Evolutionary conservation across 305 asterid genomes (phyloP).

Genomic region (Nicotiana rustica): DNA sequence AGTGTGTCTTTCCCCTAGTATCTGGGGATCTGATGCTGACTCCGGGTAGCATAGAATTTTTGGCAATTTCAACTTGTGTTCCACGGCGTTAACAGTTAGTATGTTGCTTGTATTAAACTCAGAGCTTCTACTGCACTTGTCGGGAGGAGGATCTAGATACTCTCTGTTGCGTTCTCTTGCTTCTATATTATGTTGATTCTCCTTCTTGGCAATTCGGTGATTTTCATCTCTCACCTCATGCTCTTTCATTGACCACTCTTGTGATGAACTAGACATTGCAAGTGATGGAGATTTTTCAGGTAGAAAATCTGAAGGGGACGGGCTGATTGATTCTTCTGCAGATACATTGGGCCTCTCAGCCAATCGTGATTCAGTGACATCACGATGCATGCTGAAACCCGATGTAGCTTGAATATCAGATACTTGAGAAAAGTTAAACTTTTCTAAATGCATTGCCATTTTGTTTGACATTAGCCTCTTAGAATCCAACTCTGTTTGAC

Average conservation of each 20-base stretch:
- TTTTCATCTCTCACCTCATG: slow-evolving; percentile 46
- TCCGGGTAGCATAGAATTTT: slow-evolving; percentile 37
- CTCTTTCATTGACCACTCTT: slow-evolving; percentile 40
- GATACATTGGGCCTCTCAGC: slow-evolving; percentile 44
- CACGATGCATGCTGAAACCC: slow-evolving; percentile 39
- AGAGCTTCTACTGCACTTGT: slow-evolving; percentile 39
- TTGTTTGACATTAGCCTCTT: slow-evolving; percentile 41
- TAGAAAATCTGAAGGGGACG: slow-evolving; percentile 37
- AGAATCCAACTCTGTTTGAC: slow-evolving; percentile 42
- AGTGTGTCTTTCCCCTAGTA: slow-evolving; percentile 41
- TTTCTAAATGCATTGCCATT: slow-evolving; percentile 46
- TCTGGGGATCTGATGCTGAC: slow-evolving; percentile 39
- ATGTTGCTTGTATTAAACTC: slow-evolving; percentile 37
- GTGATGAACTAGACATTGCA: slow-evolving; percentile 50
- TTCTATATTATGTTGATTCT: slow-evolving; percentile 43
- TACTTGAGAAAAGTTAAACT: slow-evolving; percentile 42
- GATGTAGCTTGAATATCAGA: slow-evolving; percentile 41
- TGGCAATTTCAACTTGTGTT: slow-evolving; percentile 49
- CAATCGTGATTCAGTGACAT: slow-evolving; percentile 46
- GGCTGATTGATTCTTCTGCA: slow-evolving; percentile 44
- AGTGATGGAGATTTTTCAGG: slow-evolving; percentile 50
- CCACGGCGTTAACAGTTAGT: slow-evolving; percentile 38
- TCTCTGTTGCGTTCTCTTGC: slow-evolving; percentile 44
- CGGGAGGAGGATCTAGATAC: slow-evolving; percentile 36
- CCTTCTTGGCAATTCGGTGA: slow-evolving; percentile 37